Percentiles rank a stretch among this genome's conserved stretches.
Evolutionary conservation across 768 basidiomycete genomes (phyloP).

Genomic region (Trametopsis cervina): DNA sequence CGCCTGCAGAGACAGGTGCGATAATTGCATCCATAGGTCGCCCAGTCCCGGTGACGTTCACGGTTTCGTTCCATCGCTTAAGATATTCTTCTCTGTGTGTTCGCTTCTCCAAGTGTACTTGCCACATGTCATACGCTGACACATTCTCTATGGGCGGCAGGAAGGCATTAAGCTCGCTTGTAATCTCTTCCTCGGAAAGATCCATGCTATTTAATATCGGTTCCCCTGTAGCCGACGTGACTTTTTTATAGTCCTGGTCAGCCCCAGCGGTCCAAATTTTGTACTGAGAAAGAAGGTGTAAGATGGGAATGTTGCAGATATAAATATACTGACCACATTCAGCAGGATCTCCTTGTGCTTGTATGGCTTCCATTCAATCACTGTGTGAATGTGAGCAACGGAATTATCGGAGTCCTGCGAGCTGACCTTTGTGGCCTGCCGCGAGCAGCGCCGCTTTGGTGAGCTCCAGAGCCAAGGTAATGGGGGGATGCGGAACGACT

Average conservation of each 20-base stretch:
- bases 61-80: constrained; percentile 55
- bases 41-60: constrained; percentile 49
- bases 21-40: constrained; percentile 75
- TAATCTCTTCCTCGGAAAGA: constrained; percentile 5
- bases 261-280: constrained; percentile 20
- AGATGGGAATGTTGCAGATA: neutral
- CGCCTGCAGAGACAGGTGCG: constrained; percentile 50
- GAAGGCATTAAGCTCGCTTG: constrained; percentile 17
- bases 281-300: constrained; percentile 6
- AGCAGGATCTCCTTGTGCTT: constrained; percentile 42
- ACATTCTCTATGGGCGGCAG: constrained; percentile 23
- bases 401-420: constrained; percentile 11
- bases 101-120: constrained; percentile 45
- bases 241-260: constrained; percentile 13
- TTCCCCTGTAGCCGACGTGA: constrained; percentile 16
- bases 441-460: constrained; percentile 48
- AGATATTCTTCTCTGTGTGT: constrained; percentile 51
- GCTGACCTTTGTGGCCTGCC: constrained; percentile 62
- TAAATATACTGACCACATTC: constrained; percentile 29
- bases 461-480: constrained; percentile 50
- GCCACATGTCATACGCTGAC: constrained; percentile 62
- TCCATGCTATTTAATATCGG: constrained; percentile 21
- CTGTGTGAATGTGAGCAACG: constrained; percentile 36
- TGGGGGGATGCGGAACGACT: constrained; percentile 55
- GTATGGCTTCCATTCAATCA: constrained; percentile 62